Base-by-base conservation (phyloP, 108 stramenopile species). In the Fistulifera pelliculosa region DNA sequence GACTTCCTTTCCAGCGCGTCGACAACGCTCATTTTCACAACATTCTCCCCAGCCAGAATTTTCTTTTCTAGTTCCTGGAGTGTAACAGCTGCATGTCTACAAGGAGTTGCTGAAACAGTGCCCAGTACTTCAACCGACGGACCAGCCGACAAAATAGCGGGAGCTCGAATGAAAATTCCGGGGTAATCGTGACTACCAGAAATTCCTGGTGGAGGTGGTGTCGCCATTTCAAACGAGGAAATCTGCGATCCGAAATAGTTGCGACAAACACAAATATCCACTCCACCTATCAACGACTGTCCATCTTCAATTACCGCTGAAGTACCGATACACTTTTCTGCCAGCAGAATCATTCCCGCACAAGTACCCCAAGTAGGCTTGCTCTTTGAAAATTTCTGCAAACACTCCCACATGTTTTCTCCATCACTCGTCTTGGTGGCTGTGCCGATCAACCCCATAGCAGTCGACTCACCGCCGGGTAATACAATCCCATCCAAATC, bases 231-330 rank as follows among this genome's bases (percentile, higher is more conserved):
- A 77, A 98, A 98, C 55, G 79, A 82, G 12, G 78, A 80, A 17
- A 93, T 79, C 62, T 99, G 98, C 42, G 93, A 89, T 25, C 98
- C 98, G 70, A 99, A 99, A 59, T 93, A 99, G 68, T 99, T 99
- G 11, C 98, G 70, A 61, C 96, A 96, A 1, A 97, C 96, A 41
- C 81, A 65, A 26, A 94, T 85, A 68, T 97, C 94, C 60, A 98
- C 60, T 1, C 98, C 98, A 6, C 96, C 96, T 47, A 99, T 86
- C 60, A 98, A 64, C 43, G 90, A 71, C 59, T 97, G 96, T 38
- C 98, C 98, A 38, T 96, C 87, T 60, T 90, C 74, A 64, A 90
- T 90, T 0, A 90, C 90, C 18, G 88, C 88, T 58, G 67, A 73
- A 0, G 83, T 76, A 26, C 94, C 94, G 26, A 95, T 83, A 54